Evolutionary conservation across 2,329 filamentous ascomycete genomes (phyloP).

Genomic region (Falciphora oryzae): DNA sequence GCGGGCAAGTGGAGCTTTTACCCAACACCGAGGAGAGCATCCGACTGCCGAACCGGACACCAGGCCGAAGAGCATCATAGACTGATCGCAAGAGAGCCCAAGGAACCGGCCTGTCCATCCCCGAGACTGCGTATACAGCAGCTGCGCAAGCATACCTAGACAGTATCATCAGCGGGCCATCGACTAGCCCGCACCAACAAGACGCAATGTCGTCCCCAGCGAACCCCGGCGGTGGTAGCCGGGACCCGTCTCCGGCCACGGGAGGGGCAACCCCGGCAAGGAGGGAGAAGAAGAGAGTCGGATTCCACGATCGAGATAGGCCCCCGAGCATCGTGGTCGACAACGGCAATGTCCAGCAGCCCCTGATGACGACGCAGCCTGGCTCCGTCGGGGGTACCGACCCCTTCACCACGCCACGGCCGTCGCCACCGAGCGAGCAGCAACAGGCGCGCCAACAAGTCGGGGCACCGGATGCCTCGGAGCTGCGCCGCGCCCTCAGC

Average conservation of each 20-base stretch:
- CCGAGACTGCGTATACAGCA: background rate
- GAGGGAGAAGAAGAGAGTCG: conserved; percentile 9
- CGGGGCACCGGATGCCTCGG: conserved; percentile 9
- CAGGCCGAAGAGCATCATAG: background rate
- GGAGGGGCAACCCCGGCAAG: background rate
- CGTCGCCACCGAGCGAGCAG: conserved; percentile 1
- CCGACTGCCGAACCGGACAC: background rate
- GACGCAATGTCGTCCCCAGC: conserved; percentile 1
- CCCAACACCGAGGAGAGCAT: too few species aligned
- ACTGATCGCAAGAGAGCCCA: background rate
- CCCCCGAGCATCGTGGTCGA: conserved; percentile 6
- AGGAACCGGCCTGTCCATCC: background rate
- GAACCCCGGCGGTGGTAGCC: background rate
- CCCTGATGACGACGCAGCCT: background rate
- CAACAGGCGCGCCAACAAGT: background rate
- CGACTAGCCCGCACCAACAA: background rate
- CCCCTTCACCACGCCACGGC: conserved; percentile 4
- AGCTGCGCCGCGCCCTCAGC: conserved; percentile 8
- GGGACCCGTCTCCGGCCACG: conserved; percentile 3
- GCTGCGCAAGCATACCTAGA: background rate
- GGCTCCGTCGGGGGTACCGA: background rate
- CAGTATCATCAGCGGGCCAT: background rate
- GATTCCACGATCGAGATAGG: conserved; percentile 6
- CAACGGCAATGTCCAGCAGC: conserved; percentile 5
- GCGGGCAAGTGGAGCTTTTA: background rate